Evolutionary conservation across 805 yeast genomes (phyloP).

Genomic region (Lipomyces sp.): DNA sequence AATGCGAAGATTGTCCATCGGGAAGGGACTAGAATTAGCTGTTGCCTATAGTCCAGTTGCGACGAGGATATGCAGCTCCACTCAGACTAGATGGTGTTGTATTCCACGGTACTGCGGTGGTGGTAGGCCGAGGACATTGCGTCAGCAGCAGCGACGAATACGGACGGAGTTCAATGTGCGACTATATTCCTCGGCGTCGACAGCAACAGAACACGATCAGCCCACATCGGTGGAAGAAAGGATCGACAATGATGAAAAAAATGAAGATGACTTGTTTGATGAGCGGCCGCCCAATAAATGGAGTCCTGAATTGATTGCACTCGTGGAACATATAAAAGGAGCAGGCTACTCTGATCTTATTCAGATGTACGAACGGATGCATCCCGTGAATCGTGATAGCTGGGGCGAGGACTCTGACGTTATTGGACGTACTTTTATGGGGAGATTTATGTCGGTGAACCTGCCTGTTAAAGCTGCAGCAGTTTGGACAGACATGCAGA

Average conservation of each 20-base stretch:
- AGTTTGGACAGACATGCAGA: conserved; percentile 23
- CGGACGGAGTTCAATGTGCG: background rate
- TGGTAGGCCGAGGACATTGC: background rate
- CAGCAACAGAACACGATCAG: background rate
- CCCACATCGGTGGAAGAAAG: background rate
- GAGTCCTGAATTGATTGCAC: background rate
- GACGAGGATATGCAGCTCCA: background rate
- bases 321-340: conserved; percentile 8
- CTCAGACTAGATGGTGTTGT: background rate
- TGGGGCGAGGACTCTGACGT: conserved; percentile 14
- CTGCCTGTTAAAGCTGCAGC: conserved; percentile 3
- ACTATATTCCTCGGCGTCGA: background rate
- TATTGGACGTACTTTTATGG: conserved; percentile 21
- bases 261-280: background rate
- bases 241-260: background rate
- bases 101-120: background rate
- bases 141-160: conserved; percentile 2
- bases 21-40: background rate
- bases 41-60: background rate
- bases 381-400: background rate
- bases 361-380: conserved; percentile 7
- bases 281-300: background rate
- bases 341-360: conserved; percentile 7
- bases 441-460: conserved; percentile 9
- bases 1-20: background rate